A percentile compares a stretch with the other conserved stretches of the same genome.
phyloP scores from a whole-genome alignment of 257 asterid genomes.

The Solanum tacnaense region DNA sequence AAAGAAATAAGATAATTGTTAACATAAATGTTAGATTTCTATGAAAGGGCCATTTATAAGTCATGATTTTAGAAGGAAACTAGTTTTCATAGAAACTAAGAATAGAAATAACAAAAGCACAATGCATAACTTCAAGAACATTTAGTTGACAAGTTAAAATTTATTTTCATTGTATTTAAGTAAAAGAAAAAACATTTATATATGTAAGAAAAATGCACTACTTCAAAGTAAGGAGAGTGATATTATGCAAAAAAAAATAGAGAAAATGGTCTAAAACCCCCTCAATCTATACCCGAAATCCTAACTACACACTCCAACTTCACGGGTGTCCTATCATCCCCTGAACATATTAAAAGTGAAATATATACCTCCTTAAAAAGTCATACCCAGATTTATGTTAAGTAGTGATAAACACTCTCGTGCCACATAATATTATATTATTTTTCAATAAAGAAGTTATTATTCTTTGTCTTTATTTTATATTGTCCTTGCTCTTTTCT shows the following conservation, averaged over 20 bases:
- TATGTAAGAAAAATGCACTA: not conserved
- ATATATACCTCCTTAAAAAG: too few species aligned
- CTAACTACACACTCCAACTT: too few species aligned
- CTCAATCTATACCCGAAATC: too few species aligned
- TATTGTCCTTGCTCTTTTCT: too few species aligned
- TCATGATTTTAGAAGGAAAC: not conserved
- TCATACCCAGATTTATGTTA: too few species aligned
- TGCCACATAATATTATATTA: too few species aligned
- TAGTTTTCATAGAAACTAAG: not conserved
- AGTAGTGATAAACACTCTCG: too few species aligned
- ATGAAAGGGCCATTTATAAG: not conserved
- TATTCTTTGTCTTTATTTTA: too few species aligned
- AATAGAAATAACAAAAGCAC: not conserved
- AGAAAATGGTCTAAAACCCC: too few species aligned
- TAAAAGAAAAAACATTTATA: not conserved
- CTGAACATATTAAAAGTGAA: too few species aligned
- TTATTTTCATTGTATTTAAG: not conserved
- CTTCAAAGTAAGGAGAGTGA: not conserved
- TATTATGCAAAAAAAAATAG: not conserved
- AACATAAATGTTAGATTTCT: not conserved
- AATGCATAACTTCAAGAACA: not conserved
- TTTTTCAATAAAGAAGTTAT: too few species aligned
- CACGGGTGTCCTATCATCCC: too few species aligned
- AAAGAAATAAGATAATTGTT: not conserved
- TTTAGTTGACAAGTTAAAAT: not conserved